Evolutionary conservation across 768 basidiomycete species (phyloP).

Genomic region (Leccinum broughii): DNA sequence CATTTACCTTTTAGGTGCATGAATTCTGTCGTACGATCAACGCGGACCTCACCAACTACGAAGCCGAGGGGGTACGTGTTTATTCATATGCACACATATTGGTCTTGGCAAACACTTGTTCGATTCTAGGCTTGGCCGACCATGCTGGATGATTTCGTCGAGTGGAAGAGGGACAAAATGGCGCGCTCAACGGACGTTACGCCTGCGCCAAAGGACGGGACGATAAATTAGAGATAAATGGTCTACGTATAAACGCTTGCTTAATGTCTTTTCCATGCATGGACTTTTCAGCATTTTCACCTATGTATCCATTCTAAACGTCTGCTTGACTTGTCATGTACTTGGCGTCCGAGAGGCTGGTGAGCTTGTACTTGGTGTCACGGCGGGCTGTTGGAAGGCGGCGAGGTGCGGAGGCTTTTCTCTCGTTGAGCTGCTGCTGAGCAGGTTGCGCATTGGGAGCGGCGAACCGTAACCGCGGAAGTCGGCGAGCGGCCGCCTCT

Average conservation of each 20-base stretch:
- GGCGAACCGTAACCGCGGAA: conserved; percentile 26
- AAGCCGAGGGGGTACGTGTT: conserved; percentile 69
- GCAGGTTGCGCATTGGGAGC: conserved; percentile 5
- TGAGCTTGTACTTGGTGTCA: not conserved
- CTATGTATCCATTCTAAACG: not conserved
- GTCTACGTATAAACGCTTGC: conserved; percentile 13
- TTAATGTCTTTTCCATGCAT: conserved; percentile 15
- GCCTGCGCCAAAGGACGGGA: conserved; percentile 4
- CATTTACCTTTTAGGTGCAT: conserved; percentile 50
- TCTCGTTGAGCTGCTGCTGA: conserved; percentile 6
- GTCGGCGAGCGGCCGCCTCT: conserved; percentile 12
- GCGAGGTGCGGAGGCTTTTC: conserved; percentile 4
- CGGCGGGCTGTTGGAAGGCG: not conserved
- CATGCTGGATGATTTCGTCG: conserved; percentile 75
- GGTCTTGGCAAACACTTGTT: not conserved
- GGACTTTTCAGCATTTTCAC: conserved; percentile 11
- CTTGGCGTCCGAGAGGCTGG: not conserved
- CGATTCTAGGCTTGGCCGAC: conserved; percentile 76
- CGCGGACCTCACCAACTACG: conserved; percentile 63
- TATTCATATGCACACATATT: not conserved
- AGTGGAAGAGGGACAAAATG: conserved; percentile 51
- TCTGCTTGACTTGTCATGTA: not conserved
- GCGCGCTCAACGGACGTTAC: conserved; percentile 3
- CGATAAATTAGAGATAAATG: conserved; percentile 12
- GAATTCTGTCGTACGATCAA: conserved; percentile 72